Conservation (phyloP, 1,139 yeast species). For the Yamadazyma songkhlaensis region DNA sequence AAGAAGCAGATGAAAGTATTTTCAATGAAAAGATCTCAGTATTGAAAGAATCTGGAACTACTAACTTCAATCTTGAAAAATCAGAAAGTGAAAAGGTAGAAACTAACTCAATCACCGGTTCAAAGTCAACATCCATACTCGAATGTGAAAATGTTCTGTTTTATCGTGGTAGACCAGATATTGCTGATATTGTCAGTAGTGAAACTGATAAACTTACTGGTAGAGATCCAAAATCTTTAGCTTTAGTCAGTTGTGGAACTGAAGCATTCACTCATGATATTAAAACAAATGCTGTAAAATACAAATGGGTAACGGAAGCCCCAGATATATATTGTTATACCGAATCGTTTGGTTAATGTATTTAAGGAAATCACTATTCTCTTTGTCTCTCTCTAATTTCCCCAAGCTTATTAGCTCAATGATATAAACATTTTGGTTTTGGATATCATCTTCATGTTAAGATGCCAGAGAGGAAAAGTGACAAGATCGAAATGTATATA, state of each 20-base stretch:
- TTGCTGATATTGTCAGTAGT: conserved; percentile 5
- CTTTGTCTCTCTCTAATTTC: background rate
- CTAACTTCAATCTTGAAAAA: background rate
- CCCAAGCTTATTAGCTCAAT: too few relatives aligned
- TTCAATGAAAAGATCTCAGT: conserved; percentile 1
- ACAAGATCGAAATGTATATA: background rate
- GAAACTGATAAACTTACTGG: conserved; percentile 8
- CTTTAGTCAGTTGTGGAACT: conserved; percentile 42
- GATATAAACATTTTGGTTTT: too few relatives aligned
- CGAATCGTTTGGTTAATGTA: conserved; percentile 22
- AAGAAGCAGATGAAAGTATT: background rate
- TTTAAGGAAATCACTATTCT: background rate
- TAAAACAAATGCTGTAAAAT: conserved; percentile 25
- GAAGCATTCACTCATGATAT: conserved; percentile 23
- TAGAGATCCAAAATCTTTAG: conserved; percentile 21
- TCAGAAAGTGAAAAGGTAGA: background rate
- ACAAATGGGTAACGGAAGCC: conserved; percentile 23
- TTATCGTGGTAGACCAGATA: conserved; percentile 12
- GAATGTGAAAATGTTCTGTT: conserved; percentile 9
- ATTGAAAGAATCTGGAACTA: background rate
- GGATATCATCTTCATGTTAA: too few relatives aligned
- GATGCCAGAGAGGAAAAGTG: too few relatives aligned
- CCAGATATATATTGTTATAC: conserved; percentile 38
- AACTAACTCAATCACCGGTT: background rate
- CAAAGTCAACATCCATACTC: background rate